Conservation (phyloP, 2,329 filamentous ascomycete species). For the Colletotrichum ledebouriae region DNA sequence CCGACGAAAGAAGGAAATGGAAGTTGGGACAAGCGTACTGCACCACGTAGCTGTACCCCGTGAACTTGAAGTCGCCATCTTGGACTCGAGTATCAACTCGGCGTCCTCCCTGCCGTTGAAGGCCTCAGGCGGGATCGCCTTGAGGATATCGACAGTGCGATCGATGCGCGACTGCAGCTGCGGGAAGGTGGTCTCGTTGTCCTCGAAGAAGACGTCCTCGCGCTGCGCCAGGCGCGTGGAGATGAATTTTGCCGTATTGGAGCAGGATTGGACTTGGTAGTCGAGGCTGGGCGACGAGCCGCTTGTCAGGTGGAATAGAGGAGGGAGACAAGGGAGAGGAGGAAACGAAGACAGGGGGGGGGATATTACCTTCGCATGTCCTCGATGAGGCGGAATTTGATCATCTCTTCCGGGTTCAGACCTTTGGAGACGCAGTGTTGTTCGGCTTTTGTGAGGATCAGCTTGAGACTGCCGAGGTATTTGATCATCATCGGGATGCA, state of each 20-base stretch:
- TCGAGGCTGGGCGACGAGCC: conserved; percentile 31
- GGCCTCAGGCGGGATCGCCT: conserved; percentile 43
- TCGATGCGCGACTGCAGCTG: conserved; percentile 38
- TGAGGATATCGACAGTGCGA: conserved; percentile 49
- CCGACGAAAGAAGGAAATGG: conserved; percentile 70
- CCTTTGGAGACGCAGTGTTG: conserved; percentile 28
- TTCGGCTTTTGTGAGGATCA: conserved; percentile 43
- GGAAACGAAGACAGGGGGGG: neutral
- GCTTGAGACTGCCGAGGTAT: conserved; percentile 47
- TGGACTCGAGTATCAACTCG: conserved; percentile 46
- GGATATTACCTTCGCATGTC: conserved; percentile 42
- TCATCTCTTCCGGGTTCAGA: conserved; percentile 42
- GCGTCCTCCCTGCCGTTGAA: conserved; percentile 44
- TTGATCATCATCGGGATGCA: conserved; percentile 48
- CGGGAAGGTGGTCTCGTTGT: conserved; percentile 41
- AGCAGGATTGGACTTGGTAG: conserved; percentile 45
- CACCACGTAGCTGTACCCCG: conserved; percentile 57
- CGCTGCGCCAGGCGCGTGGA: conserved; percentile 38
- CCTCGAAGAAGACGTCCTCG: conserved; percentile 37
- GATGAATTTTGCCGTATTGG: conserved; percentile 44
- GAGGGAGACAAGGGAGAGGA: neutral
- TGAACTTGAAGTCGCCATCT: conserved; percentile 46
- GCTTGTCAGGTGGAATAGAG: neutral
- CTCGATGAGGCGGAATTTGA: conserved; percentile 42
- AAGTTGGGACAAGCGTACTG: conserved; percentile 67